Evolutionary conservation across 2,329 filamentous ascomycete genomes (phyloP).

Genomic region (Aspergillus ochraceoroseus): DNA sequence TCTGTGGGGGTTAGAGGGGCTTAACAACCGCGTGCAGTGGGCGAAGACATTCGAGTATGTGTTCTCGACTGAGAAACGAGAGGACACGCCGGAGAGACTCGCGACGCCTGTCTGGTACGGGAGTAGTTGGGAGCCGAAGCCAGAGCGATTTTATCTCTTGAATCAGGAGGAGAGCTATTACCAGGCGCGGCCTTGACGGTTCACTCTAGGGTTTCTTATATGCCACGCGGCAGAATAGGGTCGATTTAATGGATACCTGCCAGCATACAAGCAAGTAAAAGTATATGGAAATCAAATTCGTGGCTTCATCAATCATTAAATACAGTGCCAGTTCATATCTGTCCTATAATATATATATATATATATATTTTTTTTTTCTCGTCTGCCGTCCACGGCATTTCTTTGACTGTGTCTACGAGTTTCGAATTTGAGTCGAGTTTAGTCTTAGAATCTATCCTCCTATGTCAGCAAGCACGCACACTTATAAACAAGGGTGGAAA

Average conservation of each 20-base stretch:
- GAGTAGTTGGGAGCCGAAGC: constrained; percentile 31
- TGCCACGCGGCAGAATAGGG: not conserved
- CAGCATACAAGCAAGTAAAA: not conserved
- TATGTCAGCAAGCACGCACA: too few species aligned
- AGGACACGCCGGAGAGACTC: constrained; percentile 30
- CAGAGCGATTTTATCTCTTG: constrained; percentile 30
- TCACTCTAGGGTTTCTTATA: not conserved
- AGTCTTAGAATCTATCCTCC: too few species aligned
- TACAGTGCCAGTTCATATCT: too few species aligned
- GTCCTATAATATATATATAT: too few species aligned
- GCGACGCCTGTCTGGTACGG: constrained; percentile 37
- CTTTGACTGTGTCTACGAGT: too few species aligned
- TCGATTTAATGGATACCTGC: too few species aligned
- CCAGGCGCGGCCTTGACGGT: not conserved
- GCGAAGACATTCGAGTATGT: constrained; percentile 39
- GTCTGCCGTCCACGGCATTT: too few species aligned
- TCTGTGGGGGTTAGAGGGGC: constrained; percentile 38
- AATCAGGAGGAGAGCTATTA: constrained; percentile 34
- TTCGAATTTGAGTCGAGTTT: too few species aligned
- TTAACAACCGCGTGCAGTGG: constrained; percentile 44
- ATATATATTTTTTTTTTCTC: too few species aligned
- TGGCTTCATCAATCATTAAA: not conserved
- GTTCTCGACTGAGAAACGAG: constrained; percentile 24
- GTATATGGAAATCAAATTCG: not conserved
- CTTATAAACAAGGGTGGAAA: not conserved